Evolutionary conservation across 2,329 filamentous ascomycete genomes (phyloP), one percentile per base, ranked within the genome.

Genomic region (Aspergillus thermomutatus): DNA sequence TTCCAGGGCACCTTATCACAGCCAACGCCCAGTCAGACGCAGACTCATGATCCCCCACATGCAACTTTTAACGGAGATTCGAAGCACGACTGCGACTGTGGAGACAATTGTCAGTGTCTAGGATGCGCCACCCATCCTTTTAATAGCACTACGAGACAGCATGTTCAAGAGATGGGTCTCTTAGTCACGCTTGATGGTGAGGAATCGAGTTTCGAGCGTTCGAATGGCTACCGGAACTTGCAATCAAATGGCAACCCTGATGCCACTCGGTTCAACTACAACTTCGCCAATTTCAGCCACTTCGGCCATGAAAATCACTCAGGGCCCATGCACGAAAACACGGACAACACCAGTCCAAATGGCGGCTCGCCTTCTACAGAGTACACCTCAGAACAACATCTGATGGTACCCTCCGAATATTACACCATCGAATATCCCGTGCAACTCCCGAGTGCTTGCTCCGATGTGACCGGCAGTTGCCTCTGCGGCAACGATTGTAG

Each of bases 401-500:
- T 74, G 59, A 76, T 77, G 75, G 68, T 72, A n/a, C 70, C 74
- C 4, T 72, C 72, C 1, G 71, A 75, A 50, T 77, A 77, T 57
- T 74, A 74, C 56, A 76, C 74, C 5, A 62, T 77, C 47, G 74
- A 76, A 61, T 77, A 76, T 53, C 69, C 75, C 2, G 69, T 77
- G 21, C 71, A 69, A 23, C 59, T 75, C 45, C 69, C 72, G 4
- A 65, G 60, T 26, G 62, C 74, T 17, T 83, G 81, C 63, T 76
- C 75, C 34, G 77, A 82, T 57, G 67, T 73, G 3, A 79, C 75
- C 5, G 80, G 80, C 3, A 81, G 75, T 26, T 83, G 80, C 56
- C 78, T 79, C 59, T 83, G 81, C 55, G 80, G 79, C 17, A 77
- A 77, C 54, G 79, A 80, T 41, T 83, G 80, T 61, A 74, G 69